phyloP scores from a whole-genome alignment of 495 filamentous ascomycete species.

The Bacidia rubella region DNA sequence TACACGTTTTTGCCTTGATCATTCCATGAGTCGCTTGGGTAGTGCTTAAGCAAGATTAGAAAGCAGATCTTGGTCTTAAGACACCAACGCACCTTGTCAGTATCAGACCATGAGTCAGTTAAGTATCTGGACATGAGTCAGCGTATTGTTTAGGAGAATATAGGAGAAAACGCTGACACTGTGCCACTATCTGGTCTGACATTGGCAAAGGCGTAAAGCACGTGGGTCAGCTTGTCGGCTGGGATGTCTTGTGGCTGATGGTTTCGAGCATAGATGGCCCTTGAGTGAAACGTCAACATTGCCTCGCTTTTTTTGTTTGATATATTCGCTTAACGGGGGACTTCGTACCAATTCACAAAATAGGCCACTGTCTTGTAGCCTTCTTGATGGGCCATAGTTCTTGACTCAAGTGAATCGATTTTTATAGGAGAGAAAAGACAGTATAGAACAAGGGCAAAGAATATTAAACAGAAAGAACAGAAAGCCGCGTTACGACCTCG shows the following conservation, averaged over 20 bases:
- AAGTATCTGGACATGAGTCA: constrained; percentile 36
- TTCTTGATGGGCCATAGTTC: constrained; percentile 2
- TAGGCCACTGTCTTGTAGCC: constrained; percentile 34
- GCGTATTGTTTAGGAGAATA: background rate
- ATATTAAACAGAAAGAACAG: background rate
- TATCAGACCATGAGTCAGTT: constrained; percentile 76
- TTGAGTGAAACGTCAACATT: constrained; percentile 1
- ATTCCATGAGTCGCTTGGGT: constrained; percentile 59
- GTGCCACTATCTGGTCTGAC: constrained; percentile 60
- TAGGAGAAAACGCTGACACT: constrained; percentile 38
- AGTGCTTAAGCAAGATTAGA: constrained; percentile 46
- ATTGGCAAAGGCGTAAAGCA: constrained; percentile 86
- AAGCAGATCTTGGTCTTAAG: background rate
- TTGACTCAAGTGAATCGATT: background rate
- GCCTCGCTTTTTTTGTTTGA: background rate
- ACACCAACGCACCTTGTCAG: constrained; percentile 23
- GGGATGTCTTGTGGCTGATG: constrained; percentile 81
- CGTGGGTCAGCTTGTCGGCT: constrained; percentile 75
- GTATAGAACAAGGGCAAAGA: background rate
- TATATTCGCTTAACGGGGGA: too few species aligned
- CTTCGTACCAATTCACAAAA: constrained; percentile 39
- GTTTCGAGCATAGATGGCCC: constrained; percentile 78
- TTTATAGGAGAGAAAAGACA: background rate
- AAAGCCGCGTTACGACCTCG: background rate
- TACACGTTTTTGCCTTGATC: constrained; percentile 60